A percentile compares a stretch with the other conserved stretches of the same genome.
phyloP scores from a whole-genome alignment of 1,284 basidiomycete genomes.

The Boletus mariae region DNA sequence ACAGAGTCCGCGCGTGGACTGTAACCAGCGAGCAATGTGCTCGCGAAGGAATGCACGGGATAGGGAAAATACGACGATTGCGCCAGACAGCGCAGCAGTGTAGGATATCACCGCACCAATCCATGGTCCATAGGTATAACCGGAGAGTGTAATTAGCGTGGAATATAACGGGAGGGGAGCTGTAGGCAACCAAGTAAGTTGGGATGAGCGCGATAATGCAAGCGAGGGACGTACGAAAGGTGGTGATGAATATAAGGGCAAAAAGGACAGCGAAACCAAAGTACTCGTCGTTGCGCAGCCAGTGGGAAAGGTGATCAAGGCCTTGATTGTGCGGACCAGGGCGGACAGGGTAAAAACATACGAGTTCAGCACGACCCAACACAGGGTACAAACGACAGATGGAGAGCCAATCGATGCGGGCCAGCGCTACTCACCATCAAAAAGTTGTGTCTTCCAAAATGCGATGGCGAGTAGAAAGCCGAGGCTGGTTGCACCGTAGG shows the following conservation, averaged over 20 bases:
- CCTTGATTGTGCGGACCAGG: conserved; percentile 35
- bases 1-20: conserved; percentile 59
- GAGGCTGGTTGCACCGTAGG: conserved; percentile 65
- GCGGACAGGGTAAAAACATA: background rate
- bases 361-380: conserved; percentile 3
- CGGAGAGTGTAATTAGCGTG: conserved; percentile 82
- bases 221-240: conserved; percentile 62
- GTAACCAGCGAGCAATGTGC: conserved; percentile 68
- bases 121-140: conserved; percentile 82
- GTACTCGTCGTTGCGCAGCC: conserved; percentile 63
- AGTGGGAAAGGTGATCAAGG: conserved; percentile 69
- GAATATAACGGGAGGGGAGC: conserved; percentile 85
- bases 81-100: conserved; percentile 77
- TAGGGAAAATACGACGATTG: conserved; percentile 72
- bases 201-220: background rate
- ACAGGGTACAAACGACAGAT: background rate
- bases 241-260: conserved; percentile 75
- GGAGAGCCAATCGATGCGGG: conserved; percentile 1
- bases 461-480: conserved; percentile 68
- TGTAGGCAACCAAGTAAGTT: conserved; percentile 26
- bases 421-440: conserved; percentile 50
- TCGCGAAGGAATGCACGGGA: conserved; percentile 71
- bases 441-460: conserved; percentile 71
- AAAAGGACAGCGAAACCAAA: conserved; percentile 73
- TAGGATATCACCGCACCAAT: conserved; percentile 81